Percentiles rank a stretch among this genome's conserved stretches.
phyloP scores from a whole-genome alignment of 2,329 filamentous ascomycete species.

The Talaromyces sp. region DNA sequence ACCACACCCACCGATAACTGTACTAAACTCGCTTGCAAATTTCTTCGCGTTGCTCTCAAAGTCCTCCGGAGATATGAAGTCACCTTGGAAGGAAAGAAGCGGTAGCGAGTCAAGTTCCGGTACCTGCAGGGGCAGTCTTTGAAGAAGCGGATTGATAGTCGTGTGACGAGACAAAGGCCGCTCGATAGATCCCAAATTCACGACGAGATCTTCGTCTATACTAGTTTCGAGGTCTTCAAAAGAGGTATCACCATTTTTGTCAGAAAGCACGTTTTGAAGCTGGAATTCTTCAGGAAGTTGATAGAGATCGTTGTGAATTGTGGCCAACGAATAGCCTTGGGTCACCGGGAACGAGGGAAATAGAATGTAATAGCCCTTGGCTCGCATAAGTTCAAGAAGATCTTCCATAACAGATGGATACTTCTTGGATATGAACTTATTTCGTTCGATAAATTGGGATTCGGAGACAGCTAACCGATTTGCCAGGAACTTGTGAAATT shows the following conservation, averaged over 20 bases:
- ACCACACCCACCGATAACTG: conserved; percentile 62
- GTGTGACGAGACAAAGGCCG: conserved; percentile 31
- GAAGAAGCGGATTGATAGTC: conserved; percentile 42
- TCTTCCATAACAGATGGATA: conserved; percentile 76
- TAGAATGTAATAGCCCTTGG: conserved; percentile 70
- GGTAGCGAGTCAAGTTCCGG: conserved; percentile 49
- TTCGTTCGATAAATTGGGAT: conserved; percentile 13
- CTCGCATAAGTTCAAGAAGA: conserved; percentile 67
- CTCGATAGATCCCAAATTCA: conserved; percentile 16
- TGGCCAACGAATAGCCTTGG: conserved; percentile 56
- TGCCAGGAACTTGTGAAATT: conserved; percentile 75
- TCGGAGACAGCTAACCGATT: conserved; percentile 46
- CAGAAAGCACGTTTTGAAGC: conserved; percentile 6
- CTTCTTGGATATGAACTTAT: conserved; percentile 60
- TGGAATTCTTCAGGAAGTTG: conserved; percentile 63
- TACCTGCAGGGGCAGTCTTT: conserved; percentile 44
- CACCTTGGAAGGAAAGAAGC: conserved; percentile 61
- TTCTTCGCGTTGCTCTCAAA: conserved; percentile 40
- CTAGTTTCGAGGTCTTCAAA: conserved; percentile 15
- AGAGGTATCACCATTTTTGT: background rate
- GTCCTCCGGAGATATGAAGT: conserved; percentile 28
- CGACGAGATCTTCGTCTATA: conserved; percentile 13
- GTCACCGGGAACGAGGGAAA: conserved; percentile 60
- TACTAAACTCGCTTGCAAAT: conserved; percentile 57
- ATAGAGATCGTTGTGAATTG: conserved; percentile 71